Conservation (phyloP, 768 basidiomycete genomes). For the Rhodotorula graminis region DNA sequence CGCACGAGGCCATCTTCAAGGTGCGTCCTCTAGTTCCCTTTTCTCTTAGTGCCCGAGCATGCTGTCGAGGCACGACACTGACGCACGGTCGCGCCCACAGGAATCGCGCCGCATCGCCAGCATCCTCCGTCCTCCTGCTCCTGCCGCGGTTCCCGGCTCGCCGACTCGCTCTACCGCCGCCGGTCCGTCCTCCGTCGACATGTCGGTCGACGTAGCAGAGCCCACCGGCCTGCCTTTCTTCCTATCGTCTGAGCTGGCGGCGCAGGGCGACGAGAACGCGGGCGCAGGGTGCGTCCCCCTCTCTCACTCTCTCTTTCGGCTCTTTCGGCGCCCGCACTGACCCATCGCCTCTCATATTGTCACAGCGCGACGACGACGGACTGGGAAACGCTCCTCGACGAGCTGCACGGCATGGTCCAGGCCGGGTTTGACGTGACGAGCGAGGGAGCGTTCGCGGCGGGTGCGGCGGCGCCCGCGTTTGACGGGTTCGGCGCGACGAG, state of each 20-base stretch:
- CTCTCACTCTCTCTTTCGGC: no score
- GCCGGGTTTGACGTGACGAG: slow-evolving; percentile 1
- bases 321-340: no score
- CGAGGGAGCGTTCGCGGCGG: background rate
- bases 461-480: background rate
- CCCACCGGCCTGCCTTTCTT: background rate
- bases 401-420: background rate
- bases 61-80: no score
- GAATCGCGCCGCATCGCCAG: background rate
- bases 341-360: no score
- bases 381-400: background rate
- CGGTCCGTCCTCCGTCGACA: background rate
- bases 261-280: background rate
- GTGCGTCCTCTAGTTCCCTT: background rate
- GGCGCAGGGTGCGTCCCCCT: background rate
- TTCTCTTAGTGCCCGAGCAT: no score
- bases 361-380: background rate
- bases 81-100: background rate
- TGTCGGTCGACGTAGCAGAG: background rate
- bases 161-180: background rate
- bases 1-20: background rate
- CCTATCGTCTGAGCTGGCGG: background rate
- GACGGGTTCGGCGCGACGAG: background rate
- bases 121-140: background rate
- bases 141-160: background rate